Base-by-base conservation (phyloP, 2,329 filamentous ascomycete genomes). In the Xylaria sp. region DNA sequence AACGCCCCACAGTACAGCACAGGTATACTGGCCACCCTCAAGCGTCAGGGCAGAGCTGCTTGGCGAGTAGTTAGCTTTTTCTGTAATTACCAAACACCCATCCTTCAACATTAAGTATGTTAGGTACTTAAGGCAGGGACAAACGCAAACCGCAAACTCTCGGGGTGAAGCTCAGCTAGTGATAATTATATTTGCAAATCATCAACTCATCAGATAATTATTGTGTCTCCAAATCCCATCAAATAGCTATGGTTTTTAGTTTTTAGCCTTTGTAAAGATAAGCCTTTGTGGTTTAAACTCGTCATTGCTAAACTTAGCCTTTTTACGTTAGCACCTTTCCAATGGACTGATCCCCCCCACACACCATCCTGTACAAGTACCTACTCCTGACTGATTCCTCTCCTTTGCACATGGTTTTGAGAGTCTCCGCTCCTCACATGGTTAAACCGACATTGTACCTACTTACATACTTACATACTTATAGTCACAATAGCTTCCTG, bases 341-440 rank as follows among this genome's bases (percentile, higher is more conserved):
- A 50, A 51, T 56, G 50, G 53, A 54, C 24, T 27, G 12, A 64
- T 64, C 27, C 51, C 60, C 34, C 65, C 60, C 34, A 61, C 34
- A 61, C 56, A 64, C 47, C 36, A 45, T 39, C 36, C 36, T 54
- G 54, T 51, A 30, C 48, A 51, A 30, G 24, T 27, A 27, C 24
- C 39, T n/a, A 42, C 32, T 55, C n/a, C 47, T 7, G 48, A 55
- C 48, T 53, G 24, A 54, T 45, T 19, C 57, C 57, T 36, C 36
- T 68, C 50, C 39, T 68, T 51, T 56, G 60, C 51, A 36, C 47
- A 53, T 51, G 51, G 51, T 64, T 55, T 61, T 42, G 34, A 47
- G 50, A 57, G 34, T 64, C 61, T 61, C 56, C 56, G 60, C 27
- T 61, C 53, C 57, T 61, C 39, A 65, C 61, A 65, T 56, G 57